Evolutionary conservation across 345 rosid species (phyloP).

Genomic region (Psidium friedrichsthalianum): DNA sequence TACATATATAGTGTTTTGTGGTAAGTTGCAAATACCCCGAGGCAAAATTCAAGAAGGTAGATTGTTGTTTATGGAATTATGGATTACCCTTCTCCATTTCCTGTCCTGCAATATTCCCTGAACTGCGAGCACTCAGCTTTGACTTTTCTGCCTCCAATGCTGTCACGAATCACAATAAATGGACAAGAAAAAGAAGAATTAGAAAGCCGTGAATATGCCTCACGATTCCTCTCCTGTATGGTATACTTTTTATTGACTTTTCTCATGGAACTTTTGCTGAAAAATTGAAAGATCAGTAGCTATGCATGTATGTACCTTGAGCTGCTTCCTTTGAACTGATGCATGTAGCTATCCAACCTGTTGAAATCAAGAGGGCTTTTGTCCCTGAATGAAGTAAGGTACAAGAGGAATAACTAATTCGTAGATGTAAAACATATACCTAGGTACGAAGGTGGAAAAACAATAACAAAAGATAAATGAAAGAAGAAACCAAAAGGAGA

Average conservation of each 20-base stretch:
- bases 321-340: conserved; percentile 94
- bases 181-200: background rate
- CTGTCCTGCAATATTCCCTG: conserved; percentile 70
- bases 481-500: background rate
- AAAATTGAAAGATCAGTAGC: background rate
- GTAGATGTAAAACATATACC: background rate
- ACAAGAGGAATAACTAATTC: background rate
- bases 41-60: background rate
- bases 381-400: conserved; percentile 22
- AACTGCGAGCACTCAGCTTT: conserved; percentile 77
- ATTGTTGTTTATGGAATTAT: background rate
- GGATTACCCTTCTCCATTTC: conserved; percentile 79
- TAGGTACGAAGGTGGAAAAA: background rate
- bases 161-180: conserved; percentile 17
- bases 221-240: background rate
- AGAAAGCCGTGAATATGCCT: conserved; percentile 15
- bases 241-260: background rate
- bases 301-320: conserved; percentile 35
- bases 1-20: background rate
- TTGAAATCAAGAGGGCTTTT: conserved; percentile 44
- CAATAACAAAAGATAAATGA: background rate
- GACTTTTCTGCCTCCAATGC: conserved; percentile 97
- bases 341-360: conserved; percentile 68
- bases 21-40: background rate
- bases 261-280: background rate